Percentiles rank a stretch among this genome's conserved stretches.
Evolutionary conservation across 495 filamentous ascomycete species (phyloP).

Genomic region (Xylaria scruposa): DNA sequence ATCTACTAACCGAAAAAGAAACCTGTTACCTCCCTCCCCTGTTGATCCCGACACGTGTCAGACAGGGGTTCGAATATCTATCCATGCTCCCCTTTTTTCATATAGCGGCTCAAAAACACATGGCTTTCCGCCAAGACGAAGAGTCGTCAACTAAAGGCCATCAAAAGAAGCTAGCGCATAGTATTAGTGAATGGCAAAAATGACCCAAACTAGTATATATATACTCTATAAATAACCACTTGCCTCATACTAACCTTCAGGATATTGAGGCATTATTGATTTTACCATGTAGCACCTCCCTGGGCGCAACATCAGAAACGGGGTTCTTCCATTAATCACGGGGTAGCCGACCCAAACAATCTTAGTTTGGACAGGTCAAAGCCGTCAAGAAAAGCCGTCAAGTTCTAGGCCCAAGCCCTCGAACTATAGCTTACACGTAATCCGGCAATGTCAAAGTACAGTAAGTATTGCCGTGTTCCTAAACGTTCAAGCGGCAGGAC

Average conservation of each 20-base stretch:
- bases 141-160: background rate
- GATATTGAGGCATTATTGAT: conserved; percentile 23
- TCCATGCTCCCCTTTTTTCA: conserved; percentile 12
- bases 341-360: background rate
- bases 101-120: conserved; percentile 3
- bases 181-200: conserved; percentile 10
- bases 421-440: conserved; percentile 5
- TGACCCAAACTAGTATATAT: conserved; percentile 1
- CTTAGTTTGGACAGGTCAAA: background rate
- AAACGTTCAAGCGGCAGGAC: background rate
- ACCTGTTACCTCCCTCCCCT: background rate
- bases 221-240: conserved; percentile 25
- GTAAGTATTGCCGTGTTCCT: conserved; percentile 2
- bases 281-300: background rate
- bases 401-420: conserved; percentile 22
- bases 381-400: background rate
- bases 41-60: conserved; percentile 26
- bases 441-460: conserved; percentile 6
- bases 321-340: conserved; percentile 1
- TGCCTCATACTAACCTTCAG: background rate
- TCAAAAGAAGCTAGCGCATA: conserved; percentile 6
- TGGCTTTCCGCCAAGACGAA: background rate
- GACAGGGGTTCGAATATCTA: conserved; percentile 22
- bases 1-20: conserved; percentile 24
- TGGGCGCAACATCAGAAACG: background rate